Evolutionary conservation across 1,284 basidiomycete genomes (phyloP), one percentile per base, ranked within the genome.

Genomic region (Cutaneotrichosporon spelunceum): DNA sequence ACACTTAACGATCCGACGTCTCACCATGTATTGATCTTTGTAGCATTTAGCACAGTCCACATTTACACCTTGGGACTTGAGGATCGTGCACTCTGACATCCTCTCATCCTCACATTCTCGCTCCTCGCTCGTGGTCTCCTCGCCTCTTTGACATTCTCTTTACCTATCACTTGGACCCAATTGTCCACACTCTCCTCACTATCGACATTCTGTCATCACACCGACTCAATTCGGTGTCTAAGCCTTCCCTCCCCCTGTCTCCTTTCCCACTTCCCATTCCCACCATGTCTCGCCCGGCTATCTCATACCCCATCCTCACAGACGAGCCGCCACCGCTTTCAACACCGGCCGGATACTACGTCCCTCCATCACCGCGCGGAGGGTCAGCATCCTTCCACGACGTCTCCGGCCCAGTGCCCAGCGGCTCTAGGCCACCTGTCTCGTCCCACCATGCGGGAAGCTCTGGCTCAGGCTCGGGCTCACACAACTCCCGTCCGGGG

Each of bases 221-320:
- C n/a, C 42, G 10, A 19, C n/a, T 21, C 13, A 44, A 4, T 44
- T 44, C 42, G 10, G 42, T 4, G 10, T 44, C 42, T 47, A 6
- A 24, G 5, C 19, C 47, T 5, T 24, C 23, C 7, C 4, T 16
- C 24, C 47, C 5, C 34, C 33, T 13, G n/a, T 26, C 53, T 16
- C 34, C 10, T 36, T 14, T 21, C 29, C 11, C 34, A 14, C 21
- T 36, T 9, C 16, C 50, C 30, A 6, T 19, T 14, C 23, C n/a
- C 24, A 24, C 14, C 30, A 65, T 65, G 63, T 65, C 66, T 21
- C 61, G 66, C n/a, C 66, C 64, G 16, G 64, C 59, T 23, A 65
- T 67, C 27, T 65, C 66, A 2, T 67, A 67, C 45, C 66, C 66
- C n/a, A 60, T 65, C 19, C 63, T 56, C 9, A 34, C 57, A 13